A percentile compares a stretch with the other conserved stretches of the same genome.
Evolutionary conservation across 176 grass and related monocot genomes (phyloP).

Genomic region (Oryza meridionalis): DNA sequence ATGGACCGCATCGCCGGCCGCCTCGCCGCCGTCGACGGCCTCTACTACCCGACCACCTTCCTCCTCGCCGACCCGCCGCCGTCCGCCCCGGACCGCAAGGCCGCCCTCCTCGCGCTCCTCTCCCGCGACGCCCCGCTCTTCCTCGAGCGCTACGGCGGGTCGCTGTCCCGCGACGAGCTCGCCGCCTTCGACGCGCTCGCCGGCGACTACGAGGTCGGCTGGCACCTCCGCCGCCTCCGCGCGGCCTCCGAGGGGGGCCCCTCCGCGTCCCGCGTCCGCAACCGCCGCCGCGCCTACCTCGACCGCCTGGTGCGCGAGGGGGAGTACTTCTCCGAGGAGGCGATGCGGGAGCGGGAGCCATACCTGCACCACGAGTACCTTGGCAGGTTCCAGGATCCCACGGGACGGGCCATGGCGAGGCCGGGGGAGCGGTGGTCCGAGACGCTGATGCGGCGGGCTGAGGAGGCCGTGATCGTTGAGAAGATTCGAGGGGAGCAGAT

Average conservation of each 20-base stretch:
- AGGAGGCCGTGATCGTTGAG: constrained; percentile 75
- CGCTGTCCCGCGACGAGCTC: constrained; percentile 56
- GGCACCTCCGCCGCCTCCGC: constrained; percentile 76
- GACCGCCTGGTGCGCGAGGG: constrained; percentile 60
- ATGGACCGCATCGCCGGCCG: constrained; percentile 81
- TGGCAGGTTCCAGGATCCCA: constrained; percentile 77
- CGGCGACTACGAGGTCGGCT: constrained; percentile 75
- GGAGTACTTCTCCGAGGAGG: constrained; percentile 93
- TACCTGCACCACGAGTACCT: constrained; percentile 90
- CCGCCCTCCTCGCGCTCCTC: constrained; percentile 66
- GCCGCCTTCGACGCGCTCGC: constrained; percentile 65
- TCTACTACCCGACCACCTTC: constrained; percentile 83
- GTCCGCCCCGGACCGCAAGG: constrained; percentile 30
- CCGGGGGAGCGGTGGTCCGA: constrained; percentile 89
- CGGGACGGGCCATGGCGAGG: constrained; percentile 60
- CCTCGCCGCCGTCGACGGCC: constrained; percentile 71
- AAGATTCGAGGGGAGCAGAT: constrained; percentile 90
- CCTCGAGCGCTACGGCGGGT: constrained; percentile 81
- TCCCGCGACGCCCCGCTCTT: constrained; percentile 84
- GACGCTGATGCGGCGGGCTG: constrained; percentile 74
- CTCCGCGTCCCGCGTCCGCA: constrained; percentile 52
- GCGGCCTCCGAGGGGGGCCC: neutral
- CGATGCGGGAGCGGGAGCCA: constrained; percentile 88
- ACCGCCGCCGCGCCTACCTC: constrained; percentile 80
- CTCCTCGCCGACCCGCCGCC: constrained; percentile 41